Evolutionary conservation across 257 asterid genomes (phyloP).

Genomic region (Gynochthodes officinalis): DNA sequence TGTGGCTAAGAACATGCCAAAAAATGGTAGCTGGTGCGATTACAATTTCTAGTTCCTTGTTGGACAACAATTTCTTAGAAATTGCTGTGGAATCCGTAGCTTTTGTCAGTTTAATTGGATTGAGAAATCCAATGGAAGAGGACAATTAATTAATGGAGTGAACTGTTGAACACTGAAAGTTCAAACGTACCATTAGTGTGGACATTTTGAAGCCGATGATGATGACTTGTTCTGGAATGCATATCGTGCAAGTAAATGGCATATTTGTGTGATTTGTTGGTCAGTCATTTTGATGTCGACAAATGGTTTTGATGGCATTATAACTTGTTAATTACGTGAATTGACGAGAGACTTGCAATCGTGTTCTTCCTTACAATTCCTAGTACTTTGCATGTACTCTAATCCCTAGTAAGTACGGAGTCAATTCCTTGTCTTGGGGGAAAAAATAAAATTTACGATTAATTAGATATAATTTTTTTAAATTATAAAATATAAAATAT

Average conservation of each 20-base stretch:
- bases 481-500: too few relatives aligned
- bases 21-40: neutral
- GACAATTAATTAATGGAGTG: neutral
- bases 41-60: too few relatives aligned
- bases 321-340: neutral
- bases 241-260: neutral
- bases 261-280: neutral
- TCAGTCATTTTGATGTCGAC: neutral
- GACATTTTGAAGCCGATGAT: too few relatives aligned
- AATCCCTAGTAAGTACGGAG: too few relatives aligned
- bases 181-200: conserved; percentile 1
- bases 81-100: neutral
- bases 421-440: too few relatives aligned
- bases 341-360: neutral
- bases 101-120: neutral
- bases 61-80: neutral
- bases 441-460: too few relatives aligned
- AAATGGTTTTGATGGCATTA: neutral
- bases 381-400: too few relatives aligned
- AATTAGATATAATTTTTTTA: too few relatives aligned
- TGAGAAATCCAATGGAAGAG: neutral
- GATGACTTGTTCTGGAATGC: neutral
- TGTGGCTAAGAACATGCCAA: neutral
- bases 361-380: neutral
- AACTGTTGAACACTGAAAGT: neutral